Evolutionary conservation across 192 early-diverging fungal species (phyloP), one percentile per base, ranked within the genome.

Genomic region (Dissophora ornata): DNA sequence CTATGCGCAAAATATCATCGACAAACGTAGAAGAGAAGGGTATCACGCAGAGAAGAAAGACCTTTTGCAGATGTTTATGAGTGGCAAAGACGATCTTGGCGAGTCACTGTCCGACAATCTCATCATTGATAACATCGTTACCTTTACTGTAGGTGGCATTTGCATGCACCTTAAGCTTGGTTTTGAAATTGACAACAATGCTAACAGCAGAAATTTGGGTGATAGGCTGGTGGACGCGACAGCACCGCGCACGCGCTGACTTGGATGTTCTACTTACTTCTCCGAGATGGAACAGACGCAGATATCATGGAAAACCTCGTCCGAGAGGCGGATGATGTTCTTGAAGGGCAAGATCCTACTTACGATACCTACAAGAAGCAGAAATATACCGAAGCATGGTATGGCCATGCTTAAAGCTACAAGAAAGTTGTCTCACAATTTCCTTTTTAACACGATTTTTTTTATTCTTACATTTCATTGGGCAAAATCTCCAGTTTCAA

Each of bases 201-300:
- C n/a, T n/a, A n/a, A n/a, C n/a, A n/a, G n/a, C n/a, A 56, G 10
- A 33, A 48, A 48, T 7, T 34, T 32, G 1, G 33, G 18, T 51
- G 22, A 45, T 74, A 62, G 36, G 18, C 38, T 61, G 54, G 41
- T 1, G 86, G 87, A 64, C 79, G 89, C 62, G 81, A 89, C 75
- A 81, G 87, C 33, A 87, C 88, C 40, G 81, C 92, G 19, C 81
- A 87, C 59, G 80, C 81, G 1, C 67, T 89, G 15, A 62, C 66
- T 22, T 90, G 90, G 87, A 82, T 86, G 51, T 60, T 85, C 26
- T 83, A 77, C 40, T 38, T 60, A 21, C 63, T 90, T 11, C 52
- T 79, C 53, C 51, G 71, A 9, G 65, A 87, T 7, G 60, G 62
- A 40, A 62, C 66, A 32, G 57, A 85, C 36, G 36, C 6, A 13